Conservation (phyloP, 768 basidiomycete genomes). For the Chalciporus sphaerocephalus region DNA sequence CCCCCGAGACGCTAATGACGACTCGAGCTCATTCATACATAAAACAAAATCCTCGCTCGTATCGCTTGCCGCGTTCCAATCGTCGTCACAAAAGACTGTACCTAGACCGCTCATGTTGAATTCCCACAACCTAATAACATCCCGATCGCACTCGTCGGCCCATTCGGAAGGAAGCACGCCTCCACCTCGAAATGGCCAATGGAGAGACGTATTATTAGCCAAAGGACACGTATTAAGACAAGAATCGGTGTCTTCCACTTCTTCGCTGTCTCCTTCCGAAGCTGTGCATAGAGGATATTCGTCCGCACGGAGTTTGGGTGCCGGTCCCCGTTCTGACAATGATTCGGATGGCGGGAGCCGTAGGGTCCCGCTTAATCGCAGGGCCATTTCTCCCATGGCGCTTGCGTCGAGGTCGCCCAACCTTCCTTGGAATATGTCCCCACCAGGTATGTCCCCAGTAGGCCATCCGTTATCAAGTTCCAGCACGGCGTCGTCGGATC, state of each 20-base stretch:
- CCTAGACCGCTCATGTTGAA: constrained; percentile 66
- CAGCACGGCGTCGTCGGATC: constrained; percentile 15
- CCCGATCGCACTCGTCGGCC: constrained; percentile 21
- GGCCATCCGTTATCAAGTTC: constrained; percentile 16
- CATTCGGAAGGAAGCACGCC: constrained; percentile 37
- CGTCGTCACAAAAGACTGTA: constrained; percentile 42
- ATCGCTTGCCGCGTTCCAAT: constrained; percentile 41
- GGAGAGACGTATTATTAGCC: constrained; percentile 45
- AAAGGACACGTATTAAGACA: constrained; percentile 41
- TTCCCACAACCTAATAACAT: constrained; percentile 44
- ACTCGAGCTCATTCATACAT: constrained; percentile 29
- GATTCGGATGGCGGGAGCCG: constrained; percentile 61
- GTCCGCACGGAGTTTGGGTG: constrained; percentile 14
- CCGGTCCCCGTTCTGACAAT: constrained; percentile 41
- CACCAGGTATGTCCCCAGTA: constrained; percentile 36
- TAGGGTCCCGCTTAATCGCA: constrained; percentile 59
- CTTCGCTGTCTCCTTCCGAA: constrained; percentile 60
- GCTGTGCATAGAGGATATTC: constrained; percentile 34
- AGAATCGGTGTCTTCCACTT: constrained; percentile 60
- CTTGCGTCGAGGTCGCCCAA: constrained; percentile 41
- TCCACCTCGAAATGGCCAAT: constrained; percentile 35
- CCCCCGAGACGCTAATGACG: constrained; percentile 21
- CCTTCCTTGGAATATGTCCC: constrained; percentile 34
- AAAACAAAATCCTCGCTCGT: constrained; percentile 39
- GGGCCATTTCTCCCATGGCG: constrained; percentile 71